Evolutionary conservation across 176 grass and related monocot genomes (phyloP), one percentile per base, ranked within the genome.

Genomic region (Paspalum notatum): DNA sequence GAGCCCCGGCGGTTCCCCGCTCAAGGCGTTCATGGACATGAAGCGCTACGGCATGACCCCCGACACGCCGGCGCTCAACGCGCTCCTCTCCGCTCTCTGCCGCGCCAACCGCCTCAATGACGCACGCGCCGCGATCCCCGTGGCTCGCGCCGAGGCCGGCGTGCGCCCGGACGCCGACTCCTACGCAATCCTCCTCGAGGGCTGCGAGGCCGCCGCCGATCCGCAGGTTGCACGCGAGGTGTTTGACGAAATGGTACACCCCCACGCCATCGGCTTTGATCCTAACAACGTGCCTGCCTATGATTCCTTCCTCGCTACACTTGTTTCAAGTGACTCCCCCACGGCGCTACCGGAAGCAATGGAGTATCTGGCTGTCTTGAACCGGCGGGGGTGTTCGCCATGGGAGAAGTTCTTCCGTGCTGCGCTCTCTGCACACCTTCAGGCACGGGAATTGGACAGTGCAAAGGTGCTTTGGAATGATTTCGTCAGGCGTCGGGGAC

Each of bases 171-270:
- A 98, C 55, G 78, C 78, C 12, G 95, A 98, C 70, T 93, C 90
- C 40, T 95, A 95, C 57, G 88, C 90, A 41, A 91, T 98, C 74
- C 89, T 95, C 13, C 90, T 98, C 1, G 92, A 98, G 66, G 95
- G 95, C 0, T 95, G 95, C 6, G 95, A 98, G 78, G 82, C 83
- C 6, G 86, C 91, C 11, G 76, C 22, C 5, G 86, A 95, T 3
- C 54, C 73, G 38, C 72, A 47, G 20, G 66, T 85, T 68, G 95
- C 92, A 13, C 81, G 76, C 8, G 88, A 91, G 81, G 95, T 95
- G 81, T 92, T 98, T 55, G 86, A 93, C 71, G 95, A 95, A 75
- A 98, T 98, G 95, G 64, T 88, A 41, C 22, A 8, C 0, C 27
- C 66, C 0, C 22, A 8, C 0, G 39, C 66, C 0, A 46, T 95